Percentiles rank a stretch among this genome's conserved stretches.
These are phyloP conservation scores for Salix caprea DNA, from an alignment of 345 rosid species.

Conservation along the genomic window DNA sequence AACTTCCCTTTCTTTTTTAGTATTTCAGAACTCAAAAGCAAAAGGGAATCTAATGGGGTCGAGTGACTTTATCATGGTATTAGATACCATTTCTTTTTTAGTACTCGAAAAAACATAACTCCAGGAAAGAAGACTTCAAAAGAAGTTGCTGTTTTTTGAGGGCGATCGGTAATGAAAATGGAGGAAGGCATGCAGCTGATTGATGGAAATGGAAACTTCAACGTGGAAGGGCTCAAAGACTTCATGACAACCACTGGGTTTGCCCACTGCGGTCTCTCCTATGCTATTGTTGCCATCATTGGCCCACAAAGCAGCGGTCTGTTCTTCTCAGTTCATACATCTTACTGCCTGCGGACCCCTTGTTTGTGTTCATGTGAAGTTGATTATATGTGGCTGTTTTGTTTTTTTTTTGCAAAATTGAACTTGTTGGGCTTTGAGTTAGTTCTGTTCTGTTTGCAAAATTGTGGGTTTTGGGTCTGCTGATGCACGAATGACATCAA, in stretches of 20 bases:
- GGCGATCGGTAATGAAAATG: not conserved
- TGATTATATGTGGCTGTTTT: no score
- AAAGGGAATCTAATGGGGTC: no score
- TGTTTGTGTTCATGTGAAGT: not conserved
- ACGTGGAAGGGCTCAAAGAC: slow-evolving; percentile 51
- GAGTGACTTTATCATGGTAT: no score
- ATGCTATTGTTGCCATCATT: slow-evolving; percentile 76
- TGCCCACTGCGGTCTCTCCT: slow-evolving; percentile 56
- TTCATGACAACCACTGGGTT: slow-evolving; percentile 47
- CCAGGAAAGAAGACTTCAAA: not conserved
- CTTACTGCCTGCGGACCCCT: not conserved
- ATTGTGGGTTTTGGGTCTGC: no score
- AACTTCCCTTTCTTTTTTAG: no score
- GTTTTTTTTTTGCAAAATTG: no score
- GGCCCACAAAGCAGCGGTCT: slow-evolving; percentile 81
- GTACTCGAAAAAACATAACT: not conserved
- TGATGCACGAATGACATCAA: no score
- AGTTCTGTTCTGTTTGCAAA: no score
- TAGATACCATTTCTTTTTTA: no score
- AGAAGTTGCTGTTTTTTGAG: not conserved
- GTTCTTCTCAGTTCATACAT: not conserved
- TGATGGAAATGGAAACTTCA: slow-evolving; percentile 59
- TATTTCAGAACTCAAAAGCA: no score
- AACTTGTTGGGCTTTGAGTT: no score
- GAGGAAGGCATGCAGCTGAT: slow-evolving; percentile 43